Evolutionary conservation across 352 stramenopile genomes (phyloP), one percentile per base, ranked within the genome.

Genomic region (Globisporangium apiculatum): DNA sequence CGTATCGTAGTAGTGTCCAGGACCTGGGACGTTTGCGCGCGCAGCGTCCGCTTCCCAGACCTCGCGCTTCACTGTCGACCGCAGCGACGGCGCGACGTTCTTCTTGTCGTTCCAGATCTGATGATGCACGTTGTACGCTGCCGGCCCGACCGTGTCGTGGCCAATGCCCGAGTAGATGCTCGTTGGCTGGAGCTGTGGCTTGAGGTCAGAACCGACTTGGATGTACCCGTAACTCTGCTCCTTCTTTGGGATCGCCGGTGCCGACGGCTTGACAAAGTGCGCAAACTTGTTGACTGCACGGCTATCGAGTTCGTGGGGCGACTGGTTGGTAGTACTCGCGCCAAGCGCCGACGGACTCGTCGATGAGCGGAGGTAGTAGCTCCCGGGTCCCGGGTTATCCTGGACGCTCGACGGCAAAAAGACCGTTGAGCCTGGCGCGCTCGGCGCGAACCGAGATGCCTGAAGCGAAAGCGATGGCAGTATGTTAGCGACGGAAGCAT

Each of bases 181-280:
- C 3, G 61, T 53, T 0, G 82, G 76, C 37, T 77, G 69, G 12
- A 63, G 55, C 48, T 88, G 79, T 6, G 68, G 61, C 12, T 68
- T 62, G 7, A 89, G 66, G 8, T 82, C 68, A 5, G 62, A 18
- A 48, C 81, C 58, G 31, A 68, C 70, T 37, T 73, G 64, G 10
- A 83, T 59, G 64, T 91, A 90, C 9, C 82, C 82, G 58, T 88
- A 89, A 53, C 79, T 87, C 59, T 91, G 82, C 10, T 87, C 77
- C 52, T 77, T 83, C 49, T 76, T 75, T 3, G 82, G 82, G 51
- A 91, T 91, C 8, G 82, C 75, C 11, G 82, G 82, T 4, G 78
- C 77, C 4, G 75, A 82, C 1, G 73, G 72, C 48, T 84, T 83
- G n/a, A 83, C 38, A 6, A 82, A 65, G 38, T 77, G 69, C 15